Conservation (phyloP, 2,329 filamentous ascomycete species). For the Cladosporium sp. region DNA sequence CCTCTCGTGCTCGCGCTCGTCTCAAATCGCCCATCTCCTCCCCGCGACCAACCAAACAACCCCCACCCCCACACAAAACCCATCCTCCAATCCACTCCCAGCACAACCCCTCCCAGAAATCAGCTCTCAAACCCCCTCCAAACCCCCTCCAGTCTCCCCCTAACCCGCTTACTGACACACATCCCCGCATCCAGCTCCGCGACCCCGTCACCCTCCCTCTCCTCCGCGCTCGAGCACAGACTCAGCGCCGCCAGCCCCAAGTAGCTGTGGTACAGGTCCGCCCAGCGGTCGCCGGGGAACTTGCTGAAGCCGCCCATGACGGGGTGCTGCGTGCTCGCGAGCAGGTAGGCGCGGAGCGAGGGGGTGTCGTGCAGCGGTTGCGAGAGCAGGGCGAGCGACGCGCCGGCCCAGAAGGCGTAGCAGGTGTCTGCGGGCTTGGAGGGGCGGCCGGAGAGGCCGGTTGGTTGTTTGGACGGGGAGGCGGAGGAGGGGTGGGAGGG, state of each 20-base stretch:
- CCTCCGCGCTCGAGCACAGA: conserved; percentile 51
- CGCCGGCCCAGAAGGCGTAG: conserved; percentile 88
- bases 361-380: conserved; percentile 4
- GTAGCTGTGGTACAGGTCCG: conserved; percentile 80
- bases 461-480: background rate
- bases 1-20: too few relatives aligned
- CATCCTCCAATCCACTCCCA: too few relatives aligned
- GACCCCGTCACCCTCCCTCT: conserved; percentile 49
- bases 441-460: conserved; percentile 82
- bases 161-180: conserved; percentile 61
- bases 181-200: conserved; percentile 67
- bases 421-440: conserved; percentile 95
- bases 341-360: conserved; percentile 59
- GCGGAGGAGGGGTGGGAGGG: conserved; percentile 1
- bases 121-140: background rate
- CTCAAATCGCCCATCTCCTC: too few relatives aligned
- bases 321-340: conserved; percentile 78
- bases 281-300: conserved; percentile 37
- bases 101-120: background rate
- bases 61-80: too few relatives aligned
- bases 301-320: conserved; percentile 51
- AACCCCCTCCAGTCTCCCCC: conserved; percentile 18
- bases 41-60: too few relatives aligned
- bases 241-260: conserved; percentile 76
- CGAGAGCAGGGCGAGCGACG: conserved; percentile 41